A percentile compares a stretch with the other conserved stretches of the same genome.
Evolutionary conservation across 176 grass and related monocot genomes (phyloP).

Genomic region (Oryza glumipatula): DNA sequence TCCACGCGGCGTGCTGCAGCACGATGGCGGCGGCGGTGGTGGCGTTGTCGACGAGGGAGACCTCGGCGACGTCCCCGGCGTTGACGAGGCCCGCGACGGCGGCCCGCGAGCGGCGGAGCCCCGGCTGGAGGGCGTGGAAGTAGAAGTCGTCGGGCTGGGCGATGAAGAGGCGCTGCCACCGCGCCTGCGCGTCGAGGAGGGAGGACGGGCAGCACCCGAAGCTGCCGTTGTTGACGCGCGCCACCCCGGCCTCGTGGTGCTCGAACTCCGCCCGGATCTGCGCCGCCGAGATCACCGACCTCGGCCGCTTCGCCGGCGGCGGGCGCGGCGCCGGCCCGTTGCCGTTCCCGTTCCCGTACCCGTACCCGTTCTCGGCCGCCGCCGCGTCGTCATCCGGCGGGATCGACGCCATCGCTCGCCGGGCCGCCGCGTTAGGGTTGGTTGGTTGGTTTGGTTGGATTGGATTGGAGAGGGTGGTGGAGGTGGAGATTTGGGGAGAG

Average conservation of each 20-base stretch:
- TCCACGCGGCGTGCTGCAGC: conserved; percentile 82
- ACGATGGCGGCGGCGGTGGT: conserved; percentile 90
- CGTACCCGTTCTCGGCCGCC: conserved; percentile 48
- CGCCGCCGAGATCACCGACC: conserved; percentile 39
- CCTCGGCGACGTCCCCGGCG: conserved; percentile 63
- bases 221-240: conserved; percentile 96
- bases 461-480: conserved; percentile 1
- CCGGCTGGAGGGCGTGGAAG: conserved; percentile 70
- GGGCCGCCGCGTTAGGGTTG: conserved; percentile 40
- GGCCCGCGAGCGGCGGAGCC: conserved; percentile 58
- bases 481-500: background rate
- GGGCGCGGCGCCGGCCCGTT: conserved; percentile 28
- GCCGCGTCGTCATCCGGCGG: conserved; percentile 18
- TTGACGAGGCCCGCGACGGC: conserved; percentile 52
- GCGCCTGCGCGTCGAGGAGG: conserved; percentile 64
- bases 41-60: conserved; percentile 95
- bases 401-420: conserved; percentile 41
- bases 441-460: background rate
- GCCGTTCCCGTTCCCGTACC: background rate
- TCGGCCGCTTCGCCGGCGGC: conserved; percentile 40
- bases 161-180: conserved; percentile 75
- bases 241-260: conserved; percentile 69
- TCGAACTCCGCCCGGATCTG: conserved; percentile 78
- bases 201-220: conserved; percentile 84
- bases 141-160: conserved; percentile 88